Evolutionary conservation across 1,284 basidiomycete genomes (phyloP).

Genomic region (Cutaneotrichosporon sp.): DNA sequence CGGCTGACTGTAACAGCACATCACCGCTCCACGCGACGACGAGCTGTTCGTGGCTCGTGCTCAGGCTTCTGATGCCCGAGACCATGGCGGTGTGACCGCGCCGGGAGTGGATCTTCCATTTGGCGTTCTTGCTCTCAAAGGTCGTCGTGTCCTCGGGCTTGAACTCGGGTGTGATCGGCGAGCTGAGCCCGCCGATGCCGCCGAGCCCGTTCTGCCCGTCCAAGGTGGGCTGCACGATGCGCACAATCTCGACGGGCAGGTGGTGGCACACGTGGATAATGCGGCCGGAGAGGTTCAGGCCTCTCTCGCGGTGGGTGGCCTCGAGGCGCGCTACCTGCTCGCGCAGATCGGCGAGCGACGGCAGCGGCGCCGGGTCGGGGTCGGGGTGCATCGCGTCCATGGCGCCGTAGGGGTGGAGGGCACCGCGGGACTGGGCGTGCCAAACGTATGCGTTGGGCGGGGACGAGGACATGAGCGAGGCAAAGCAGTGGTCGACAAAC

Average conservation of each 20-base stretch:
- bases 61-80: constrained; percentile 83
- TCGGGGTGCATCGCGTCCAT: constrained; percentile 43
- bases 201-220: constrained; percentile 14
- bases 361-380: constrained; percentile 45
- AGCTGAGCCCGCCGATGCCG: constrained; percentile 29
- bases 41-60: constrained; percentile 80
- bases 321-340: constrained; percentile 62
- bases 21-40: constrained; percentile 95
- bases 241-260: constrained; percentile 52
- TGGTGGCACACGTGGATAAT: constrained; percentile 76
- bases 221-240: constrained; percentile 27
- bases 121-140: constrained; percentile 41
- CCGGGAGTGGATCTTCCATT: constrained; percentile 77
- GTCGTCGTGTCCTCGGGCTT: constrained; percentile 46
- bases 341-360: constrained; percentile 52
- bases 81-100: constrained; percentile 96
- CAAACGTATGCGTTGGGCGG: background rate
- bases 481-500: background rate
- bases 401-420: constrained; percentile 3
- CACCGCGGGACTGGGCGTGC: background rate
- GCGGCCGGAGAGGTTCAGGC: constrained; percentile 73
- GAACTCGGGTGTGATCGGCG: constrained; percentile 52
- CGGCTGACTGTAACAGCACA: constrained; percentile 56
- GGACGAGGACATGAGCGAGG: background rate
- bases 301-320: constrained; percentile 66